Base-by-base conservation (phyloP, 495 filamentous ascomycete species). In the Penicillium crystallinum region DNA sequence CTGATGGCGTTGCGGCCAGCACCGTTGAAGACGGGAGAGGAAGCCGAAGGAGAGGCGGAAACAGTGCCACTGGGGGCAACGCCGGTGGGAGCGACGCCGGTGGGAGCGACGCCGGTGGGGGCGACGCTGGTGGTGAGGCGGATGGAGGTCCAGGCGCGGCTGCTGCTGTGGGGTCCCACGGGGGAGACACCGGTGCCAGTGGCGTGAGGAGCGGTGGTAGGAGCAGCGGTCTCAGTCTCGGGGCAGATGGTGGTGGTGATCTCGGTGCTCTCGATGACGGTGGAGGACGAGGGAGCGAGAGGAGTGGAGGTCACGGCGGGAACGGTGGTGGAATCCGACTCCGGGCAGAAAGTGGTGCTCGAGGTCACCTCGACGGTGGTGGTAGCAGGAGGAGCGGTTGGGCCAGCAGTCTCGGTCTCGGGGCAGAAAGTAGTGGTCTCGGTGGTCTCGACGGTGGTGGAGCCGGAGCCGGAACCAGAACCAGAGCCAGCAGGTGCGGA, bases 1-100 rank as follows among this genome's bases (percentile, higher is more conserved):
- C 68, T 70, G 61, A 73, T 55, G 48, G 62, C 69, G 49, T 70
- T 72, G 49, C 64, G 72, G 61, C 66, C 74, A 57, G 77, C 79
- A 52, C 73, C 74, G 51, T 71, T 76, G 65, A 58, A 70, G 29
- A 62, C 42, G 22, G 69, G 62, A 53, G 69, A 39, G 47, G 67
- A 54, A 39, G 60, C 49, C 57, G 65, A 55, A 46, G 55, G 46
- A 38, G 65, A 41, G 47, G 63, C 66, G 25, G 73, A 27, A 7
- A 7, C 7, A 27, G 7, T 53, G 38, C 56, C 57, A 27, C 65
- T 54, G 44, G 64, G 51, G 23, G 56, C 55, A 17, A 62, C 55
- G 22, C 58, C 47, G 59, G 46, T 60, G 38, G 40, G n/a, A n/a
- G n/a, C n/a, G n/a, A n/a, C n/a, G n/a, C n/a, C n/a, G n/a, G 25